These are phyloP conservation scores for Artemisia argyi DNA, from an alignment of 129 eudicot species.

Conservation along the genomic window DNA sequence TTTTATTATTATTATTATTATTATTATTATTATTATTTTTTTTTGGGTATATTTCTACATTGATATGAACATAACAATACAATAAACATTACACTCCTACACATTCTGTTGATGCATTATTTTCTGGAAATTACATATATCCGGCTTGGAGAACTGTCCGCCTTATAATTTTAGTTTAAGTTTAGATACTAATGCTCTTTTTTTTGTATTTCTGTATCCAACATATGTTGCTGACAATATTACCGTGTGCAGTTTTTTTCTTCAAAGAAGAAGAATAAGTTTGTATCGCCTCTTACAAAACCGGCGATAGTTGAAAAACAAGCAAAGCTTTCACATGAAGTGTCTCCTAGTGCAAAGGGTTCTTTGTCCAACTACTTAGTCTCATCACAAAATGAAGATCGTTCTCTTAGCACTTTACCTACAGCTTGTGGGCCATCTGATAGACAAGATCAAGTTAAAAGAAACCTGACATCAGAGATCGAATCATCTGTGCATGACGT, in stretches of 20 bases:
- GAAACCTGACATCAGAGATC: slow-evolving; percentile 63
- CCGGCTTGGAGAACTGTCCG: background rate
- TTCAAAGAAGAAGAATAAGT: slow-evolving; percentile 72
- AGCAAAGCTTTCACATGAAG: slow-evolving; percentile 45
- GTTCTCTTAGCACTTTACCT: slow-evolving; percentile 31
- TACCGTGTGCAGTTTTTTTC: slow-evolving; percentile 64
- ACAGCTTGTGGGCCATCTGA: slow-evolving; percentile 35
- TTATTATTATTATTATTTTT: no score
- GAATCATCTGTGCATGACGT: slow-evolving; percentile 34
- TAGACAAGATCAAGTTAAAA: slow-evolving; percentile 52
- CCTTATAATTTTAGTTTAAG: background rate
- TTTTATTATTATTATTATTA: no score
- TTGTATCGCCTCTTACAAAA: slow-evolving; percentile 49
- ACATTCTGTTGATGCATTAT: background rate
- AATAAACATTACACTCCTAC: slow-evolving; percentile 11
- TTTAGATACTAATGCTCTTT: background rate
- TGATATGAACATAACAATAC: background rate
- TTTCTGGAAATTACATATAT: background rate
- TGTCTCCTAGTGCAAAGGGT: slow-evolving; percentile 83
- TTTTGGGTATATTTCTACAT: no score
- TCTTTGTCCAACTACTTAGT: slow-evolving; percentile 67
- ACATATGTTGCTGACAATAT: slow-evolving; percentile 17
- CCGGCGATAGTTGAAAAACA: slow-evolving; percentile 49
- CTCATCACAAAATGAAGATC: slow-evolving; percentile 48
- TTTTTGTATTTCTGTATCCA: background rate